Conservation (phyloP, 2,329 filamentous ascomycete species). For the Scedosporium aurantiacum region DNA sequence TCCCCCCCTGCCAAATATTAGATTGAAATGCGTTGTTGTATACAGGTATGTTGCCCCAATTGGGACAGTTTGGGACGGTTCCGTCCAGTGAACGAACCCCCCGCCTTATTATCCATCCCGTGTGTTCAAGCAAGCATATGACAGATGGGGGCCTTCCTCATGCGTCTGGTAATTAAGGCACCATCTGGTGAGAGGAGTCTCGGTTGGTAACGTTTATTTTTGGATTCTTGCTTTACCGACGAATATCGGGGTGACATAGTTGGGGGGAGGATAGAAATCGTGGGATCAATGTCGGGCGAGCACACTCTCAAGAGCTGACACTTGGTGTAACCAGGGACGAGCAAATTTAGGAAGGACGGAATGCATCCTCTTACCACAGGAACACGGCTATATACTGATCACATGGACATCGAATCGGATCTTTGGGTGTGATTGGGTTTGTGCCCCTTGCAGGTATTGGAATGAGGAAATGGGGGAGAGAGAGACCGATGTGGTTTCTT, state of each 20-base stretch:
- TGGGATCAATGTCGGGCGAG: not conserved
- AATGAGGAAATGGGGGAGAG: too few species aligned
- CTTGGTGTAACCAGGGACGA: slow-evolving; percentile 1
- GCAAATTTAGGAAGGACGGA: not conserved
- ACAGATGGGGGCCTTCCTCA: not conserved
- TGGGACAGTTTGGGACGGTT: not conserved
- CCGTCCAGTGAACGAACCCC: not conserved
- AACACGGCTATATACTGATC: not conserved
- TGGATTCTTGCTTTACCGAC: not conserved
- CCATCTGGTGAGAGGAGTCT: not conserved
- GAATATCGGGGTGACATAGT: not conserved
- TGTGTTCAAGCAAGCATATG: not conserved
- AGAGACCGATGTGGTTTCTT: not conserved
- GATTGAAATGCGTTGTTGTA: not conserved
- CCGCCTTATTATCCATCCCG: slow-evolving; percentile 3
- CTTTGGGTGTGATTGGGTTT: not conserved
- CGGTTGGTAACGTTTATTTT: not conserved
- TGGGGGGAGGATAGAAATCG: too few species aligned
- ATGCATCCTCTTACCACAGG: not conserved
- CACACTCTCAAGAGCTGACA: not conserved
- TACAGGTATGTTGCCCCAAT: not conserved
- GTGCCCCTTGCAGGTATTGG: not conserved
- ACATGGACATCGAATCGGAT: not conserved
- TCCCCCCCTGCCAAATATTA: not conserved
- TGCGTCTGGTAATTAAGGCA: not conserved